A percentile compares a stretch with the other conserved stretches of the same genome.
phyloP scores from a whole-genome alignment of 2,329 filamentous ascomycete genomes.

The Epichloe aotearoae region DNA sequence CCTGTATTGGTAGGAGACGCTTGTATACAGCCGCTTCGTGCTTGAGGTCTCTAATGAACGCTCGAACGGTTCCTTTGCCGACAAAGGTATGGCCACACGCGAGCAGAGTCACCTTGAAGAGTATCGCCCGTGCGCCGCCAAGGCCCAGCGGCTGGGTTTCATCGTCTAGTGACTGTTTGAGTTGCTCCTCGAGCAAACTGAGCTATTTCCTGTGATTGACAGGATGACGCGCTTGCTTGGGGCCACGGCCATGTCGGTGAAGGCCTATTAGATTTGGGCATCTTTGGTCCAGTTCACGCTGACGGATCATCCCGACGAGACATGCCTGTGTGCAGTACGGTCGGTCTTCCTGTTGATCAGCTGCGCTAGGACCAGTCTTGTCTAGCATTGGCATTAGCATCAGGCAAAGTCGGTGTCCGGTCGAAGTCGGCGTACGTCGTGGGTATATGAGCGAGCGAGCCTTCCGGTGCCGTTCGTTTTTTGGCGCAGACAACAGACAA shows the following conservation, averaged over 20 bases:
- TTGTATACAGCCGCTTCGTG: too few species aligned
- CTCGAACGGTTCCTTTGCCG: too few species aligned
- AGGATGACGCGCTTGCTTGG: conserved; percentile 12
- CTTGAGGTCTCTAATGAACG: too few species aligned
- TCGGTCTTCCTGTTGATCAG: neutral
- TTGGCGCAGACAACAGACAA: neutral
- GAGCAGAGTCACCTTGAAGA: conserved; percentile 28
- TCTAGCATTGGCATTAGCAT: too few species aligned
- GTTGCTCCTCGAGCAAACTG: conserved; percentile 18
- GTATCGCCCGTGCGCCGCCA: conserved; percentile 21
- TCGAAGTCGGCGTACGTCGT: too few species aligned
- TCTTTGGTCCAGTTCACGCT: conserved; percentile 16
- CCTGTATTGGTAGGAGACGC: too few species aligned
- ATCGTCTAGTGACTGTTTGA: conserved; percentile 16
- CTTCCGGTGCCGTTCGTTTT: too few species aligned
- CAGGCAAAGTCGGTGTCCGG: too few species aligned
- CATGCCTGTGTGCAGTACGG: conserved; percentile 27
- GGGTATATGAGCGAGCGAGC: too few species aligned
- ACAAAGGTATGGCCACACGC: conserved; percentile 15
- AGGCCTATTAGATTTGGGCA: conserved; percentile 26
- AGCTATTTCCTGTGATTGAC: conserved; percentile 17
- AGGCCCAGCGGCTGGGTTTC: conserved; percentile 16
- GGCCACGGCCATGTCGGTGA: conserved; percentile 12
- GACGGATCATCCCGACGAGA: conserved; percentile 21
- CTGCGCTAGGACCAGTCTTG: too few species aligned